These are phyloP conservation scores for Neurospora sp. DNA, from an alignment of 495 filamentous ascomycete species.

Conservation along the genomic window DNA sequence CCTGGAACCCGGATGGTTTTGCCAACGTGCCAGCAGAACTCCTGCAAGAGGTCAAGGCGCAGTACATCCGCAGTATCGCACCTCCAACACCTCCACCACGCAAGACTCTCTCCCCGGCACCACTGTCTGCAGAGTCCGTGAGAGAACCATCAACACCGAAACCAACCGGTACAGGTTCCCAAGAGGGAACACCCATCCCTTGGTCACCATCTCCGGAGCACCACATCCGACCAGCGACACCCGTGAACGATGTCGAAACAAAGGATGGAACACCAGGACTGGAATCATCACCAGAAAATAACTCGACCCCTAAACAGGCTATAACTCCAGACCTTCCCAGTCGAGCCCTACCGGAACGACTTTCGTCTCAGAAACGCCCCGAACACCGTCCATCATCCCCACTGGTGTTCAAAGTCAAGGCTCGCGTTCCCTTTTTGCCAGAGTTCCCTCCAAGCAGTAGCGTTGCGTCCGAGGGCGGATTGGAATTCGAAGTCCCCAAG, in stretches of 20 bases:
- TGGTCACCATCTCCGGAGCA: constrained; percentile 10
- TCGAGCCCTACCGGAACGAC: not conserved
- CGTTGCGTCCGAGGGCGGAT: constrained; percentile 35
- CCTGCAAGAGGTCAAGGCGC: constrained; percentile 17
- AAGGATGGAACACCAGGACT: not conserved
- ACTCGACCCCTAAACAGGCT: not conserved
- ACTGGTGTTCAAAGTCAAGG: not conserved
- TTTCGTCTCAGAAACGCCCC: not conserved
- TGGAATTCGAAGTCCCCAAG: constrained; percentile 44
- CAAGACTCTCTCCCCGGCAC: not conserved
- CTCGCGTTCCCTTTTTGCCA: not conserved
- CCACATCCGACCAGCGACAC: not conserved
- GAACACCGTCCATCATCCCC: not conserved
- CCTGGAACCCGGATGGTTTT: constrained; percentile 24
- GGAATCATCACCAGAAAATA: not conserved
- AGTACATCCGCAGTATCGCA: not conserved
- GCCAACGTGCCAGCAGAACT: constrained; percentile 31
- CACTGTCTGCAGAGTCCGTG: not conserved
- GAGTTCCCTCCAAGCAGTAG: constrained; percentile 25
- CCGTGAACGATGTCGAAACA: not conserved
- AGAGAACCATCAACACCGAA: not conserved
- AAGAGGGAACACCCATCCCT: not conserved
- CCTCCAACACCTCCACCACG: not conserved
- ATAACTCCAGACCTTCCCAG: not conserved
- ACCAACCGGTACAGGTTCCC: not conserved